These are phyloP conservation scores for Papiliotrema nemorosa DNA, from an alignment of 1,284 basidiomycete species.

Conservation along the genomic window DNA sequence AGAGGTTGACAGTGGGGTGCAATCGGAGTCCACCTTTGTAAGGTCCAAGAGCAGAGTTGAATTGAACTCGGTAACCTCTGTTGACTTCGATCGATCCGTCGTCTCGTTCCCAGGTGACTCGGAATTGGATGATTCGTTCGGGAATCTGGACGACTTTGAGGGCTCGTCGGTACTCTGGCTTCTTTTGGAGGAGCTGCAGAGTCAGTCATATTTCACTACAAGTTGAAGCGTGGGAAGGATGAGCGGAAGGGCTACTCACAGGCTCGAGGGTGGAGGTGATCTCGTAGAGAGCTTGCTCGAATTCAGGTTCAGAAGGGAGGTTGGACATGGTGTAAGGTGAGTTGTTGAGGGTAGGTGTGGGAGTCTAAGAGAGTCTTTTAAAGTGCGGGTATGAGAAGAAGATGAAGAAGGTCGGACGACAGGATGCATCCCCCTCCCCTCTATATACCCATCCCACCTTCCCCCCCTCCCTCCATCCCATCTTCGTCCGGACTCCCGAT, in stretches of 20 bases:
- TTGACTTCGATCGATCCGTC: conserved; percentile 66
- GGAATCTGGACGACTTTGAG: conserved; percentile 67
- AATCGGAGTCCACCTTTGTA: conserved; percentile 81
- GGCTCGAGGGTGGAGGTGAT: conserved; percentile 62
- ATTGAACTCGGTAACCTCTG: conserved; percentile 73
- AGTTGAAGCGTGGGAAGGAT: not conserved
- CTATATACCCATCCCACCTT: not conserved
- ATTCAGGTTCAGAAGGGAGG: conserved; percentile 56
- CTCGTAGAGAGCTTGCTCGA: conserved; percentile 64
- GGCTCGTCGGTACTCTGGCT: conserved; percentile 69
- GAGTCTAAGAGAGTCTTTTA: not conserved
- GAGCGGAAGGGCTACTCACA: conserved; percentile 17
- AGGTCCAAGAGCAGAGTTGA: conserved; percentile 76
- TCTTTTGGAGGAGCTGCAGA: conserved; percentile 62
- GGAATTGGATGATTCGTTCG: conserved; percentile 73
- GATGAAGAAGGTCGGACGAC: not conserved
- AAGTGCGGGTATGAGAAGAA: no score
- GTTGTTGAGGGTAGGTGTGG: not conserved
- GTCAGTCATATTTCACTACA: no score
- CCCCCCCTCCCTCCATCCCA: not conserved
- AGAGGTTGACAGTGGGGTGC: conserved; percentile 76
- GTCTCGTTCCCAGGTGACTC: conserved; percentile 77
- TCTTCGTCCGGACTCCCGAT: no score
- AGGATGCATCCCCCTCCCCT: not conserved
- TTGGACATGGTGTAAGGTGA: conserved; percentile 36